Evolutionary conservation across 768 basidiomycete species (phyloP).

Genomic region (Lactarius quietus): DNA sequence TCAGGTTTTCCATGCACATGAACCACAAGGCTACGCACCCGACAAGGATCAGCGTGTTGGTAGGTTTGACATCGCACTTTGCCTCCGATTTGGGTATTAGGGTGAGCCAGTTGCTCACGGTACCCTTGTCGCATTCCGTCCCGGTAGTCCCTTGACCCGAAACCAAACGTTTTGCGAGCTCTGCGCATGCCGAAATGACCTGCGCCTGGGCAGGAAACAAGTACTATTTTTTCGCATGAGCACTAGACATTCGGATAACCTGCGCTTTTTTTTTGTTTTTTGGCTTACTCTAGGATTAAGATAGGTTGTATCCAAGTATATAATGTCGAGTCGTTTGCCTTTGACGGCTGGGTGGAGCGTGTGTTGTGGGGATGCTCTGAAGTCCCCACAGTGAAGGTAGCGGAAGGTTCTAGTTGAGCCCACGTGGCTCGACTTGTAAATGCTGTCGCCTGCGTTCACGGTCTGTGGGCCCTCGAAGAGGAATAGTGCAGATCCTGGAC

Average conservation of each 20-base stretch:
- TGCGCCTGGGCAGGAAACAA: conserved; percentile 94
- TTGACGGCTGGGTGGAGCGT: conserved; percentile 79
- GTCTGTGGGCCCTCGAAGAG: conserved; percentile 93
- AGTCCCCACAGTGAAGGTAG: conserved; percentile 95
- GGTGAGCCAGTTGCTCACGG: conserved; percentile 54
- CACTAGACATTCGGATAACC: not conserved
- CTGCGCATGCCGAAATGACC: conserved; percentile 90
- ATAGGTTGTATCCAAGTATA: conserved; percentile 97
- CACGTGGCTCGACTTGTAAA: conserved; percentile 64
- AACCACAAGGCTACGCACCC: conserved; percentile 46
- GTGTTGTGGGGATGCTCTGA: conserved; percentile 86
- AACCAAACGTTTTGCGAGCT: conserved; percentile 62
- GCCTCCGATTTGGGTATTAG: conserved; percentile 28
- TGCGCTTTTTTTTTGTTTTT: too few species aligned
- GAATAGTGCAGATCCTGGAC: conserved; percentile 91
- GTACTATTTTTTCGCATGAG: conserved; percentile 49
- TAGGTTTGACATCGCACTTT: conserved; percentile 39
- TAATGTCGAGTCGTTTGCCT: conserved; percentile 77
- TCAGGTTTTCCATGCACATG: not conserved
- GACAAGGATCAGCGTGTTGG: conserved; percentile 57
- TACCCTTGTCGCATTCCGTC: conserved; percentile 29
- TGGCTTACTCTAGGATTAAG: conserved; percentile 68
- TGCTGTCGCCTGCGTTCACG: conserved; percentile 80
- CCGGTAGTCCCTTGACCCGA: conserved; percentile 36
- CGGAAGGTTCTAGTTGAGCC: conserved; percentile 70